Percentiles rank a stretch among this genome's conserved stretches.
These are phyloP conservation scores for Craterostigma plantagineum DNA, from an alignment of 257 asterid genomes.

Conservation along the genomic window DNA sequence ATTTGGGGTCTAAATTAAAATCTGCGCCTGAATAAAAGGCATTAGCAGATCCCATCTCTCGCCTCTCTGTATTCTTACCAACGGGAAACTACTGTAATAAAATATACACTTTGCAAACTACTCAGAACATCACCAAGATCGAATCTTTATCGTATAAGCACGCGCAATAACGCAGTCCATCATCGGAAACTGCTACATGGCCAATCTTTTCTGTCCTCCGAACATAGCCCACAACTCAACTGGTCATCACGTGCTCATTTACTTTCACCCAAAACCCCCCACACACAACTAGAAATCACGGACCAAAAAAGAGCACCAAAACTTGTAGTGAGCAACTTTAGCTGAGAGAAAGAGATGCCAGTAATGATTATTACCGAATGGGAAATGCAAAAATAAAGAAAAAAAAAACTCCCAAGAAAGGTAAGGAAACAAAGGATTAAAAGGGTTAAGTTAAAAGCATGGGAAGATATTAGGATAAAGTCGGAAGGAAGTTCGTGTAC, in stretches of 20 bases:
- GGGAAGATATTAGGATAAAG: not conserved
- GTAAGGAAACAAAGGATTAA: not conserved
- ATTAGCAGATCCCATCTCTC: conserved; percentile 53
- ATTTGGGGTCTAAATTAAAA: conserved; percentile 47
- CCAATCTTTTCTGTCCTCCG: not conserved
- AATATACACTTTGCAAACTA: conserved; percentile 8
- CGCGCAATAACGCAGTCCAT: conserved; percentile 15
- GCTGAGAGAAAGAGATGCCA: not conserved
- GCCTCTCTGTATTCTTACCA: not conserved
- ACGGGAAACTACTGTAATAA: too few relatives aligned
- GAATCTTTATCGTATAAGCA: conserved; percentile 12
- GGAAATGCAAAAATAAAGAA: not conserved
- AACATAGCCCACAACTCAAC: not conserved
- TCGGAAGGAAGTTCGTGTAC: not conserved
- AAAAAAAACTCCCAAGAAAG: conserved; percentile 5
- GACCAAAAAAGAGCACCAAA: too few relatives aligned
- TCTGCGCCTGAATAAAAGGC: conserved; percentile 43
- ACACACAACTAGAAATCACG: too few relatives aligned
- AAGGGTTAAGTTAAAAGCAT: not conserved
- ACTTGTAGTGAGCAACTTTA: not conserved
- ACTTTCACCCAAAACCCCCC: too few relatives aligned
- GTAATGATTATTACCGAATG: too few relatives aligned
- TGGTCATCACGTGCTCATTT: too few relatives aligned
- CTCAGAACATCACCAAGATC: conserved; percentile 18
- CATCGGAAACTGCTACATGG: conserved; percentile 4